Conservation (phyloP, 2,329 filamentous ascomycete genomes). For the Phaeosphaeria sp. region DNA sequence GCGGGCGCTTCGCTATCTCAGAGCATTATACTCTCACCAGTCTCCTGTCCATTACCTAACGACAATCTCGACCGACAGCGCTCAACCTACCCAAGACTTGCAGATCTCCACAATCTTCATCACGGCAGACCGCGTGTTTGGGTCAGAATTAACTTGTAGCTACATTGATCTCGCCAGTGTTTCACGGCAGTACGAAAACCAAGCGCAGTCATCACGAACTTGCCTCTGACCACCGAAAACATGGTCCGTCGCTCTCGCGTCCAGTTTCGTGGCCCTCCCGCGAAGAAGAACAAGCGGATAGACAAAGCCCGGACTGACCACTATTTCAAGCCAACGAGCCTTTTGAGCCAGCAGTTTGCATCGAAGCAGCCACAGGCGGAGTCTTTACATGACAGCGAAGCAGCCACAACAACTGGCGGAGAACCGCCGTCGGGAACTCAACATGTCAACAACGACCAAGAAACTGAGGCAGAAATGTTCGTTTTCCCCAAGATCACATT, state of each 20-base stretch:
- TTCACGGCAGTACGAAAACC: not conserved
- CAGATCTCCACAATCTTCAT: not conserved
- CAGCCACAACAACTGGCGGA: not conserved
- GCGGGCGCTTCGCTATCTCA: not conserved
- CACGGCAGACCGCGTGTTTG: no score
- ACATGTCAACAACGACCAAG: not conserved
- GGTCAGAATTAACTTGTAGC: no score
- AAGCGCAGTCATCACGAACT: not conserved
- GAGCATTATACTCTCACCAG: not conserved
- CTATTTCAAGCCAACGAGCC: not conserved
- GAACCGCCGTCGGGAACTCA: not conserved
- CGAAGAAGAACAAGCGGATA: not conserved
- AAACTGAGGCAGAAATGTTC: not conserved
- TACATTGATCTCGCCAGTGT: not conserved
- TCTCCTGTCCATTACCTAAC: not conserved
- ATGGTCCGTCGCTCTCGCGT: not conserved
- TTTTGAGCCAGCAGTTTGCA: not conserved
- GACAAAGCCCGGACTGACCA: not conserved
- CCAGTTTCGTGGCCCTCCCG: not conserved
- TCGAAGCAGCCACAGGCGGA: not conserved
- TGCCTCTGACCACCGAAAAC: not conserved
- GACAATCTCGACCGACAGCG: not conserved
- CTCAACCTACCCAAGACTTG: not conserved
- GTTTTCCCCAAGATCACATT: not conserved
- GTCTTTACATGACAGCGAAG: not conserved